A percentile compares a stretch with the other conserved stretches of the same genome.
Conservation (phyloP, 192 early-diverging fungal species). For the Coemansia sp. region DNA sequence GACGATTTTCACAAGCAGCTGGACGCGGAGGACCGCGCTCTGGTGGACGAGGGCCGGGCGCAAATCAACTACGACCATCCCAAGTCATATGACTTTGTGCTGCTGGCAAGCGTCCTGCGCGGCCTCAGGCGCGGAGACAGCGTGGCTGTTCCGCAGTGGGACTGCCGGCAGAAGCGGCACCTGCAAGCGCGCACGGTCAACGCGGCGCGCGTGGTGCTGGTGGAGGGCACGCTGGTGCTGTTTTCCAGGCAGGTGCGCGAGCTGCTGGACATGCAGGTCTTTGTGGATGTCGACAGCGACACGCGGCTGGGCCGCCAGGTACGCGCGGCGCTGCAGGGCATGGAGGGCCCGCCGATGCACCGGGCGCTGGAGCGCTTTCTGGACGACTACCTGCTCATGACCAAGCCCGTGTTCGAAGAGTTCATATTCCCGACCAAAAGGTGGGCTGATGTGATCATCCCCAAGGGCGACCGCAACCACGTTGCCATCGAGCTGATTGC, state of each 20-base stretch:
- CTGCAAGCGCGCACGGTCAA: conserved; percentile 20
- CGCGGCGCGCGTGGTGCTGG: conserved; percentile 65
- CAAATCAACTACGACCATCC: conserved; percentile 69
- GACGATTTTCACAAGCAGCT: conserved; percentile 68
- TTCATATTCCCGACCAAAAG: conserved; percentile 79
- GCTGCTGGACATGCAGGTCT: conserved; percentile 73
- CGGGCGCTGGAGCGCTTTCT: conserved; percentile 58
- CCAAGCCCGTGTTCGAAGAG: conserved; percentile 87
- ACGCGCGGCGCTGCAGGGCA: conserved; percentile 22
- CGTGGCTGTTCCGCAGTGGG: conserved; percentile 63
- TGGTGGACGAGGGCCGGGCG: conserved; percentile 47
- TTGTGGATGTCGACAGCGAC: conserved; percentile 85
- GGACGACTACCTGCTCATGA: conserved; percentile 66
- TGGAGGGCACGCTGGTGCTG: conserved; percentile 77
- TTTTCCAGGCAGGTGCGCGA: conserved; percentile 68
- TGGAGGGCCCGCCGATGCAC: conserved; percentile 20
- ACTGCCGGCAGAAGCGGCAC: conserved; percentile 47
- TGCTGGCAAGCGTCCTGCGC: conserved; percentile 58
- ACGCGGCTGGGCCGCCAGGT: conserved; percentile 59
- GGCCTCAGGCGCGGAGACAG: conserved; percentile 52
- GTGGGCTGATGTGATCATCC: conserved; percentile 74
- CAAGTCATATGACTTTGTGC: conserved; percentile 74
- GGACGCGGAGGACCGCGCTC: conserved; percentile 52
- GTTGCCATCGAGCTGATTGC: conserved; percentile 64
- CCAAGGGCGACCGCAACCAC: conserved; percentile 62